Evolutionary conservation across 2,329 filamentous ascomycete species (phyloP).

Genomic region (Leptographium flavum): DNA sequence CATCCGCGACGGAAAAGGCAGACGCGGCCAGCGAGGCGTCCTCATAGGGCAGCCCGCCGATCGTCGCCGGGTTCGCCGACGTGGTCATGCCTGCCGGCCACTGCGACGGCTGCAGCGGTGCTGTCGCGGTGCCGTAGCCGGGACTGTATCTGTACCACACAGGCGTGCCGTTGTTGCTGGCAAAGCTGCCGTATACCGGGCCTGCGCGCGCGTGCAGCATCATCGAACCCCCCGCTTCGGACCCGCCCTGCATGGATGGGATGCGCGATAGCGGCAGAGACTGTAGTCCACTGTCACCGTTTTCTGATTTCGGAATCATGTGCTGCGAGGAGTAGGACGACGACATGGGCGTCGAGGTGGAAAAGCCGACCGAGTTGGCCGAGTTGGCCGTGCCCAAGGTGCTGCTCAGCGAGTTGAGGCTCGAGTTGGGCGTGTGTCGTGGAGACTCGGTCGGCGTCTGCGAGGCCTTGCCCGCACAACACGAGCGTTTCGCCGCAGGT

Average conservation of each 20-base stretch:
- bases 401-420: constrained; percentile 7
- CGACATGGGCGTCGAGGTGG: constrained; percentile 3
- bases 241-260: background rate
- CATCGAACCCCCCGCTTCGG: background rate
- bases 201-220: background rate
- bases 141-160: constrained; percentile 11
- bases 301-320: constrained; percentile 4
- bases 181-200: background rate
- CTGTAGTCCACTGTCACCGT: background rate
- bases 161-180: constrained; percentile 1
- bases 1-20: background rate
- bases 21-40: background rate
- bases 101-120: constrained; percentile 11
- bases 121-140: constrained; percentile 10
- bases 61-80: background rate
- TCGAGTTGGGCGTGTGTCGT: constrained; percentile 10
- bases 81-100: constrained; percentile 9
- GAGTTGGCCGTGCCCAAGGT: constrained; percentile 2
- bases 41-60: background rate
- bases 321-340: constrained; percentile 5
- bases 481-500: constrained; percentile 2
- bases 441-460: constrained; percentile 1
- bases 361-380: constrained; percentile 2
- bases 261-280: background rate
- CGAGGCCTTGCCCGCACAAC: constrained; percentile 1